phyloP scores from a whole-genome alignment of 148 eudicot species.

The Amaranthus hypochondriacus region DNA sequence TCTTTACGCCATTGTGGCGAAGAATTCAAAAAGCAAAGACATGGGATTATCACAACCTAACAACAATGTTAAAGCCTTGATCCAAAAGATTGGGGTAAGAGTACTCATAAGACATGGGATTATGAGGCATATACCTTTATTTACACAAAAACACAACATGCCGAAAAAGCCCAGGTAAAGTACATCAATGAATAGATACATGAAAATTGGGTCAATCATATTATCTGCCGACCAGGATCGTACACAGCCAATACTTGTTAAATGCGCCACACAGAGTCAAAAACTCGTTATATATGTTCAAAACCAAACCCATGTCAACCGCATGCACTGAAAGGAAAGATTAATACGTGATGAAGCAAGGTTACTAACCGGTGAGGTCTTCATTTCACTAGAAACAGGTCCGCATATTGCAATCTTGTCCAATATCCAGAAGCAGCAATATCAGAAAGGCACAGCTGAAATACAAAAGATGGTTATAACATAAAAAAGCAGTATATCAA shows the following conservation, averaged over 20 bases:
- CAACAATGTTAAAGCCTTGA: too few species aligned
- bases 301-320: background rate
- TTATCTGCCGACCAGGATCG: background rate
- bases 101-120: background rate
- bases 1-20: too few species aligned
- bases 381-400: constrained; percentile 38
- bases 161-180: background rate
- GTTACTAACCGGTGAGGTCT: constrained; percentile 40
- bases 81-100: background rate
- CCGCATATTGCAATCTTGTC: constrained; percentile 27
- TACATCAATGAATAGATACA: background rate
- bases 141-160: background rate
- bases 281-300: background rate
- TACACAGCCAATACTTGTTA: background rate
- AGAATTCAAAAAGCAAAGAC: background rate
- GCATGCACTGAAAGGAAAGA: too few species aligned
- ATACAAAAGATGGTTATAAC: background rate
- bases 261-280: background rate
- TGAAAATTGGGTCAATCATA: background rate
- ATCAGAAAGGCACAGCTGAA: constrained; percentile 9
- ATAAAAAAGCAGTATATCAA: background rate
- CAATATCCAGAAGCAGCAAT: background rate
- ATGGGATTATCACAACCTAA: background rate
- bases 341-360: background rate
- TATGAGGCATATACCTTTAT: background rate